These are phyloP conservation scores for Helianthus annuus DNA, from an alignment of 129 eudicot genomes.

Conservation along the genomic window DNA sequence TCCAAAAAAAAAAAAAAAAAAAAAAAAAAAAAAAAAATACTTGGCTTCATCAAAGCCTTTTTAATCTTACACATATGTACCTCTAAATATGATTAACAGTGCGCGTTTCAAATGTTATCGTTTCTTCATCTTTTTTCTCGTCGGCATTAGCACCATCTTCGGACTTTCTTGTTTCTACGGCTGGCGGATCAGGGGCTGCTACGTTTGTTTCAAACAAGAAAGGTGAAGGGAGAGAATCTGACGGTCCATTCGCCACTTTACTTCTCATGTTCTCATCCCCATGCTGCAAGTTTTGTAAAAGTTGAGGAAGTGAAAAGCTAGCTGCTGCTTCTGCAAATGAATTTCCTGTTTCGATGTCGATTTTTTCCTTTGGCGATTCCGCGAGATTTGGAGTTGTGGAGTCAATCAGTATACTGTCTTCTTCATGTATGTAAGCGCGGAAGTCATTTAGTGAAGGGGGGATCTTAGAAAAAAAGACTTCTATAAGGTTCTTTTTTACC, in stretches of 20 bases:
- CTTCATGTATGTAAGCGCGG: conserved; percentile 53
- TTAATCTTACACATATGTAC: conserved; percentile 18
- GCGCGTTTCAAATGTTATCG: conserved; percentile 24
- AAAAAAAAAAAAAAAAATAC: not conserved
- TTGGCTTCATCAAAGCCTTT: not conserved
- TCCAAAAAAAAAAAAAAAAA: not conserved
- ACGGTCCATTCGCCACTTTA: conserved; percentile 38
- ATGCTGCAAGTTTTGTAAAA: conserved; percentile 53
- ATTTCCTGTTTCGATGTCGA: conserved; percentile 60
- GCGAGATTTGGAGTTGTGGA: conserved; percentile 32
- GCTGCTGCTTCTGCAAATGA: conserved; percentile 43
- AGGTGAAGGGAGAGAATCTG: conserved; percentile 38
- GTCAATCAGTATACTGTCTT: conserved; percentile 46
- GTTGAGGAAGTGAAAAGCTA: conserved; percentile 67
- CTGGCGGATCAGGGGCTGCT: conserved; percentile 15
- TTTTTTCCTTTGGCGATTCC: conserved; percentile 59
- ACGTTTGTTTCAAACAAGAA: conserved; percentile 28
- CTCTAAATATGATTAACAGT: conserved; percentile 32
- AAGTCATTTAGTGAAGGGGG: conserved; percentile 71
- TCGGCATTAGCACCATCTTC: conserved; percentile 37
- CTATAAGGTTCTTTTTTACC: conserved; percentile 52
- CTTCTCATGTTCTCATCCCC: conserved; percentile 48
- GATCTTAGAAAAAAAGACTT: conserved; percentile 67
- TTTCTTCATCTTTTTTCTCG: conserved; percentile 36
- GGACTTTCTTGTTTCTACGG: conserved; percentile 27